These are phyloP conservation scores for Citeromyces matritensis DNA, from an alignment of 805 yeast species.

Conservation along the genomic window DNA sequence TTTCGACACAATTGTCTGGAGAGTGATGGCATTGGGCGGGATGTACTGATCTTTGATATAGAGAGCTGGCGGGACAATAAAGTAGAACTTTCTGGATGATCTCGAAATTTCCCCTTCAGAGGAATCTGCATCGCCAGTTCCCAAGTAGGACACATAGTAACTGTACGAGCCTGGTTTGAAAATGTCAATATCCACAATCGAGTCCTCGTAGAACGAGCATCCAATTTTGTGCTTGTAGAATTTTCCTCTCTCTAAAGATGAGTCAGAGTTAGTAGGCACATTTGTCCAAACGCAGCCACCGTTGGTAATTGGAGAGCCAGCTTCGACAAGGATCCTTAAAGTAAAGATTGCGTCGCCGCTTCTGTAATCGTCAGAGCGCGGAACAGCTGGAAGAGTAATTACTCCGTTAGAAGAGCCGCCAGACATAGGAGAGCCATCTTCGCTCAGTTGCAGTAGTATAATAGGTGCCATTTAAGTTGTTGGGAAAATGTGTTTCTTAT, in stretches of 20 bases:
- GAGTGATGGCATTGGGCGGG: constrained; percentile 63
- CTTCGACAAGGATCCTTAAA: constrained; percentile 51
- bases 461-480: no score
- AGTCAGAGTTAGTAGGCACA: constrained; percentile 30
- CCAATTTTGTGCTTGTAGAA: constrained; percentile 36
- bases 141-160: constrained; percentile 49
- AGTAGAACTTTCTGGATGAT: constrained; percentile 48
- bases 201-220: constrained; percentile 51
- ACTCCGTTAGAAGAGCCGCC: constrained; percentile 19
- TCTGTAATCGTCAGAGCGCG: constrained; percentile 14
- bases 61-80: constrained; percentile 71
- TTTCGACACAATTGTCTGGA: constrained; percentile 80
- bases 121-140: constrained; percentile 10
- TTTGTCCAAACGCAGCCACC: constrained; percentile 66
- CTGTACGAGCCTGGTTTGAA: constrained; percentile 68
- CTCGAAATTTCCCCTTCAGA: constrained; percentile 10
- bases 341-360: constrained; percentile 23
- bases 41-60: constrained; percentile 36
- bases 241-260: constrained; percentile 37
- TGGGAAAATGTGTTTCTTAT: no score
- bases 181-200: constrained; percentile 43
- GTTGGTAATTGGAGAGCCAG: constrained; percentile 60
- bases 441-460: no score
- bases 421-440: no score
- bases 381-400: constrained; percentile 30